Base-by-base conservation (phyloP, 1,284 basidiomycete genomes). In the Mycena citricolor region DNA sequence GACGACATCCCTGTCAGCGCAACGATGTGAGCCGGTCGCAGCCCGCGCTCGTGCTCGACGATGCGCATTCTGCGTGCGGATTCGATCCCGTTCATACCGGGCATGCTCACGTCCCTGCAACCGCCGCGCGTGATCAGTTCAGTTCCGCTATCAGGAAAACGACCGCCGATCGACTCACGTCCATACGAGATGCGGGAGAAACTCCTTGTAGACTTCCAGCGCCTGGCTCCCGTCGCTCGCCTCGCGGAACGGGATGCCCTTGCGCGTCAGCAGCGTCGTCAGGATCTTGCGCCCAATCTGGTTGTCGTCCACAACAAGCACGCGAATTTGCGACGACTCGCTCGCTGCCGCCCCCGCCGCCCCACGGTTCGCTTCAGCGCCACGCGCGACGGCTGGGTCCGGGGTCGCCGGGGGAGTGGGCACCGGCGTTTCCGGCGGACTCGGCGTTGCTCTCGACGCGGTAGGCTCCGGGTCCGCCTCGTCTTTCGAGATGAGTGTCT, bases 281-380 rank as follows among this genome's bases (percentile, higher is more conserved):
- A 45, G 20, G 8, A 45, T 39, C 26, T 33, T 39, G 6, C 43
- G 36, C 20, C 43, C 43, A 7, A 45, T 45, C 8, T 21, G 11
- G 23, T 45, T 45, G 20, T 45, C 43, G 14, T 45, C 43, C 8
- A 45, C 43, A 5, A 45, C 43, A 4, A 45, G 32, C 1, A 45
- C 43, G 16, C 43, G 31, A 4, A 45, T 22, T 2, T 33, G 26
- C 11, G 14, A 22, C 23, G 19, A 29, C 14, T 39, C n/a, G n/a
- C n/a, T n/a, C n/a, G n/a, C n/a, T n/a, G n/a, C n/a, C n/a, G n/a
- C n/a, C n/a, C n/a, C n/a, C n/a, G n/a, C n/a, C n/a, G n/a, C n/a
- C n/a, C n/a, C n/a, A n/a, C n/a, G n/a, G n/a, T n/a, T n/a, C n/a
- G n/a, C n/a, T n/a, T n/a, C n/a, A n/a, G n/a, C n/a, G n/a, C n/a